Evolutionary conservation across 805 yeast species (phyloP), one percentile per base, ranked within the genome.

Genomic region (Monosporozyma solicola): DNA sequence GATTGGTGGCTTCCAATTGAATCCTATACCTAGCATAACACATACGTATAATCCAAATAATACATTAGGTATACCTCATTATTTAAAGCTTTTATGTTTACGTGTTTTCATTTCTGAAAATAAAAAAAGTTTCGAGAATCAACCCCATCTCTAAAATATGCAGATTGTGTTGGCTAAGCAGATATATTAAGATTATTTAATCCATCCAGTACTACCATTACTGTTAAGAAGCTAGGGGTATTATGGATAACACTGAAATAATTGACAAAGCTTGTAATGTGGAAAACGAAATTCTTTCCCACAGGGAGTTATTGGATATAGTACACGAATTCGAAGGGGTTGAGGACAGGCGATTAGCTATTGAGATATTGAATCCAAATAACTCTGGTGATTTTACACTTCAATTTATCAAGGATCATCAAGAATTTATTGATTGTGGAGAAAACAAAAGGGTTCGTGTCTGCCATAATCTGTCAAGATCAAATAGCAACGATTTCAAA

Each of bases 371-470:
- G 22, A 29, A 41, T 31, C 54, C 57, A 6, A 54, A 55, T 15
- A 55, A 58, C 24, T 50, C 55, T 3, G 51, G 41, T 11, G 68
- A 66, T 50, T 67, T 67, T 47, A 49, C 49, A 4, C 59, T 63
- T 2, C 55, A 53, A 29, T 65, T 63, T 52, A 61, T 64, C 33
- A 41, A 39, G 3, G 52, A 47, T 4, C 59, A 59, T 49, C 59
- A 56, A 37, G 54, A 54, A 1, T 56, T 45, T 47, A 46, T 59
- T 2, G 27, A 50, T 6, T 16, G 35, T 9, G 20, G 45, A 3
- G 41, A 25, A n/a, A 35, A n/a, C 2, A 54, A 53, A n/a, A 33
- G 10, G 27, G 35, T 66, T 4, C 57, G 65, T 25, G 51, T 57
- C 1, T 62, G 68, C 46, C 64, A 64, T 50, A 65, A 66, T 56